Evolutionary conservation across 23 red algal genomes (phyloP).

Genomic region (Gracilaria gracilis): DNA sequence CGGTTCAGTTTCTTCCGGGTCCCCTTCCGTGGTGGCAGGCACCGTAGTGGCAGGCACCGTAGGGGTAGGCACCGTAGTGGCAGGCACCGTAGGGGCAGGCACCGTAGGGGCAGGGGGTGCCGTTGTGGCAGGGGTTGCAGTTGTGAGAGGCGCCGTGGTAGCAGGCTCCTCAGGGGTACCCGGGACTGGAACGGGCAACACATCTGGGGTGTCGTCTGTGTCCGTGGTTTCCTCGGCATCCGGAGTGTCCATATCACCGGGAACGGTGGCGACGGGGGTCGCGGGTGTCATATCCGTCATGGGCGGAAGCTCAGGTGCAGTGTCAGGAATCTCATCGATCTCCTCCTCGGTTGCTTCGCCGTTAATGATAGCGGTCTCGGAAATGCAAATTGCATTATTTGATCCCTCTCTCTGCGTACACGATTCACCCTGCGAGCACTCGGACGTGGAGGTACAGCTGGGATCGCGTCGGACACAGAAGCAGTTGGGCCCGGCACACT

Average conservation of each 20-base stretch:
- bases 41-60: background rate
- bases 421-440: slow-evolving; percentile 25
- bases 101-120: background rate
- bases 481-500: slow-evolving; percentile 5
- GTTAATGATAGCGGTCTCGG: background rate
- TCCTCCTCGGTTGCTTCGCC: background rate
- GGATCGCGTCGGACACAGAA: slow-evolving; percentile 16
- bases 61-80: background rate
- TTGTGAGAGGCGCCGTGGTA: no score
- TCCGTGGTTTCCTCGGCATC: background rate
- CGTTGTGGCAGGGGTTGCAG: background rate
- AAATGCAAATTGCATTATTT: slow-evolving; percentile 26
- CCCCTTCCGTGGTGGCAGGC: background rate
- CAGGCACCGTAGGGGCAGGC: background rate
- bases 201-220: background rate
- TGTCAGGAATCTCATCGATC: background rate
- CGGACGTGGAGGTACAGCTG: slow-evolving; percentile 5
- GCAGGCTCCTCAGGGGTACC: no score
- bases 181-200: background rate
- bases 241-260: background rate
- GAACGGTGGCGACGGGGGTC: background rate
- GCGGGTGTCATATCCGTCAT: background rate
- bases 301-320: background rate
- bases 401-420: slow-evolving; percentile 30
- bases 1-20: background rate